Evolutionary conservation across 208 protist species (phyloP).

Genomic region (Tritrichomonas foetus): DNA sequence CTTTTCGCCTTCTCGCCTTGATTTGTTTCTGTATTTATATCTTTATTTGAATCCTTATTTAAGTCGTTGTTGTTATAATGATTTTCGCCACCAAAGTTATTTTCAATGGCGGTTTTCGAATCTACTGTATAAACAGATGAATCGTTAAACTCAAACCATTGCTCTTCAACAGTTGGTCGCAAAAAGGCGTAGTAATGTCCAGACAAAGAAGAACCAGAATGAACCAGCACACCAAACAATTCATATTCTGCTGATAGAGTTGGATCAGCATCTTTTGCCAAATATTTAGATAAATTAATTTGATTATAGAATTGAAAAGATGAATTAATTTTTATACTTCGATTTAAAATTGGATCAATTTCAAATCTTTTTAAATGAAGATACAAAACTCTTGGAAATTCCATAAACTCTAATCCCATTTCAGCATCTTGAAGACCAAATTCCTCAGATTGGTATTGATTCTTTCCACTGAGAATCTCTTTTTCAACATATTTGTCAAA

Average conservation of each 20-base stretch:
- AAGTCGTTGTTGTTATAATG: too few relatives aligned
- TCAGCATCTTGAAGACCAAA: not conserved
- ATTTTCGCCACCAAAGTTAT: not conserved
- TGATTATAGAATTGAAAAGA: not conserved
- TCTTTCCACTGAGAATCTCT: not conserved
- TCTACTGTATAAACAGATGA: not conserved
- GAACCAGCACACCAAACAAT: not conserved
- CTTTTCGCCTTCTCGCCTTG: too few relatives aligned
- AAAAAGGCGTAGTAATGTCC: conserved; percentile 40
- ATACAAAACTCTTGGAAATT: not conserved
- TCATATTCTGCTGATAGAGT: not conserved
- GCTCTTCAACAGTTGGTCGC: not conserved
- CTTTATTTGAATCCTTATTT: too few relatives aligned
- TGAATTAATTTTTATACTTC: not conserved
- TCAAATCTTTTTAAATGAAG: not conserved
- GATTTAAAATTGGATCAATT: not conserved
- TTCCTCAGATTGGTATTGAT: not conserved
- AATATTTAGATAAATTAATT: not conserved
- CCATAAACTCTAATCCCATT: not conserved
- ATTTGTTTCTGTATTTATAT: too few relatives aligned
- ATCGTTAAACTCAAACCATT: conserved; percentile 24
- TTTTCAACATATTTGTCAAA: not conserved
- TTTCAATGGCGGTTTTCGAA: not conserved
- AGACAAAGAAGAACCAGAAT: not conserved
- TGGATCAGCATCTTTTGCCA: not conserved